phyloP scores from a whole-genome alignment of 352 stramenopile genomes.

The Pythium grandisporangium region DNA sequence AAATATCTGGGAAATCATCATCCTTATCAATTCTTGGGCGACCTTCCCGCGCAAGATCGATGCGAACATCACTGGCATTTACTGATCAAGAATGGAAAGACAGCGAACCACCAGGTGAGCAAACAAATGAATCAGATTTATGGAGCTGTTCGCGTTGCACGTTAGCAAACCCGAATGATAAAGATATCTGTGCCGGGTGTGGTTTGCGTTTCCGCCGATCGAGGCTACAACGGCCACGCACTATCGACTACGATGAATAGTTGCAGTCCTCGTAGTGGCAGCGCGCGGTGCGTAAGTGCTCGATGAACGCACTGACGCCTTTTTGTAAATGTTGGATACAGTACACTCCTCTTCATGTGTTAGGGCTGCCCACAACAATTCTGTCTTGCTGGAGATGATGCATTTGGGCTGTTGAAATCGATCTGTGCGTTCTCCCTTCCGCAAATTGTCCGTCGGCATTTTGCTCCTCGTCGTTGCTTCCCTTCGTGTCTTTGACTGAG shows the following conservation, averaged over 20 bases:
- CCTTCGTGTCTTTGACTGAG: not conserved
- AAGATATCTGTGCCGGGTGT: slow-evolving; percentile 54
- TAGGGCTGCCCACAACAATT: slow-evolving; percentile 16
- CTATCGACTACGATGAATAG: slow-evolving; percentile 43
- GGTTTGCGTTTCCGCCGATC: slow-evolving; percentile 58
- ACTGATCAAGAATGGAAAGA: slow-evolving; percentile 40
- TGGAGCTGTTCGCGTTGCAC: slow-evolving; percentile 80
- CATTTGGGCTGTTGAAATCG: too few species aligned
- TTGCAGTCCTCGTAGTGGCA: slow-evolving; percentile 1
- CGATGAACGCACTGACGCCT: slow-evolving; percentile 1
- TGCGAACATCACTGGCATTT: too few species aligned
- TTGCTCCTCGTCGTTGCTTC: not conserved
- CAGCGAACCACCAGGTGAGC: slow-evolving; percentile 16
- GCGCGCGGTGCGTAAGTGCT: not conserved
- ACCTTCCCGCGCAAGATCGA: too few species aligned
- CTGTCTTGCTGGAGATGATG: slow-evolving; percentile 13
- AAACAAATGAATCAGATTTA: slow-evolving; percentile 3
- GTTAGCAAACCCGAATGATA: slow-evolving; percentile 51
- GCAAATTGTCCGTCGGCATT: not conserved
- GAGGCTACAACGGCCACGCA: slow-evolving; percentile 21
- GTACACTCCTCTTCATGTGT: slow-evolving; percentile 16
- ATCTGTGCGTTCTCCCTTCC: not conserved
- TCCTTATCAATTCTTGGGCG: too few species aligned
- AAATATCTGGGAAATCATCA: too few species aligned
- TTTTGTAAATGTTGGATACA: slow-evolving; percentile 10